Percentiles rank a stretch among this genome's conserved stretches.
Conservation (phyloP, 2,329 filamentous ascomycete genomes). For the Trichophyton equinum region DNA sequence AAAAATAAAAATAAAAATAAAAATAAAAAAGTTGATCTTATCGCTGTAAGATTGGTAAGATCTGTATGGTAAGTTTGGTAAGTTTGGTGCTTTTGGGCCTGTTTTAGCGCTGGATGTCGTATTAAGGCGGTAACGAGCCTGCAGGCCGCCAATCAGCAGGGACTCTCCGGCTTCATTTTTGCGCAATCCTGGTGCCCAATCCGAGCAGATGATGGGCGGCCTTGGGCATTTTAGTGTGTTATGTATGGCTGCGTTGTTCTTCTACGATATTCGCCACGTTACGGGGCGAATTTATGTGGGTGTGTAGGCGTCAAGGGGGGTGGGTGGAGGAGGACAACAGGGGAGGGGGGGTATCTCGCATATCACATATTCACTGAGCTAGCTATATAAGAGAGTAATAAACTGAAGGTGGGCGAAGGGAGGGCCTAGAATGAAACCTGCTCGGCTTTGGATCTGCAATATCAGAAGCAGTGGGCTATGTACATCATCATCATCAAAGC, state of each 20-base stretch:
- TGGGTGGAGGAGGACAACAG: too few species aligned
- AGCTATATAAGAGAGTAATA: too few species aligned
- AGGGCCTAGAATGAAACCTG: neutral
- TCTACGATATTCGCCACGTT: neutral
- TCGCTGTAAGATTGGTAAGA: neutral
- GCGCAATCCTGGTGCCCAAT: neutral
- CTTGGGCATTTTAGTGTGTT: neutral
- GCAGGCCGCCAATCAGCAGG: neutral
- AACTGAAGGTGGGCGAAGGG: too few species aligned
- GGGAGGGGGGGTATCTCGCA: neutral
- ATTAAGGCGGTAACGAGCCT: neutral
- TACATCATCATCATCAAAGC: neutral
- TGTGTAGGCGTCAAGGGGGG: too few species aligned
- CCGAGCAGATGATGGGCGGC: neutral
- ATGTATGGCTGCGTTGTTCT: conserved; percentile 2
- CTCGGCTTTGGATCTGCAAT: neutral
- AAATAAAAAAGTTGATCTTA: neutral
- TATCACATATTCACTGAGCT: neutral
- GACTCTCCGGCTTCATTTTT: neutral
- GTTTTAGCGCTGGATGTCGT: neutral
- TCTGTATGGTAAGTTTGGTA: conserved; percentile 1
- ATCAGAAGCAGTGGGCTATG: neutral
- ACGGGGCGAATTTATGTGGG: neutral
- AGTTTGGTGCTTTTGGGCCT: neutral
- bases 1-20: neutral